Conservation (phyloP, 768 basidiomycete species). For the Termitomyces sp. region DNA sequence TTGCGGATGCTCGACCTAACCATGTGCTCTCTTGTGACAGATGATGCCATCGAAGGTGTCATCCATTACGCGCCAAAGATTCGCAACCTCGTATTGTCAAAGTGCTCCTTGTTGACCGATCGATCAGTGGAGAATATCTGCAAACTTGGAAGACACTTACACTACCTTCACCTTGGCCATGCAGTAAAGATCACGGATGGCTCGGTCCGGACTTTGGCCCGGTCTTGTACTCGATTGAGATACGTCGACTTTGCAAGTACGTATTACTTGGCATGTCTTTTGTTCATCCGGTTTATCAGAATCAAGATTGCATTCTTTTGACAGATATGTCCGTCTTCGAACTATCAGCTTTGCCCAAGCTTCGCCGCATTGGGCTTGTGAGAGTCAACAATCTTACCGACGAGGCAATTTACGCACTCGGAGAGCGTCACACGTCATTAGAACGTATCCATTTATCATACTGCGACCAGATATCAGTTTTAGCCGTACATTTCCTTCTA, state of each 20-base stretch:
- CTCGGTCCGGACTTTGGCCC: slow-evolving; percentile 78
- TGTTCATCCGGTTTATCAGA: slow-evolving; percentile 11
- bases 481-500: slow-evolving; percentile 87
- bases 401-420: slow-evolving; percentile 85
- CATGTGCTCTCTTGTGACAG: slow-evolving; percentile 75
- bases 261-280: slow-evolving; percentile 25
- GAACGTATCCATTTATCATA: slow-evolving; percentile 97
- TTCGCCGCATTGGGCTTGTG: slow-evolving; percentile 93
- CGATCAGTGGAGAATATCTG: slow-evolving; percentile 80
- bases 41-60: slow-evolving; percentile 81
- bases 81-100: slow-evolving; percentile 82
- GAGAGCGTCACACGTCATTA: slow-evolving; percentile 78
- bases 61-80: slow-evolving; percentile 79
- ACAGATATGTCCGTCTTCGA: slow-evolving; percentile 96
- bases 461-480: slow-evolving; percentile 91
- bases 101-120: slow-evolving; percentile 79
- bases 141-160: slow-evolving; percentile 84
- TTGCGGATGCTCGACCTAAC: slow-evolving; percentile 93
- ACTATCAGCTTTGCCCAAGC: slow-evolving; percentile 80
- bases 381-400: slow-evolving; percentile 92
- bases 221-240: slow-evolving; percentile 83
- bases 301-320: slow-evolving; percentile 73
- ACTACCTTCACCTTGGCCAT: slow-evolving; percentile 95
- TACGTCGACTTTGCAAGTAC: slow-evolving; percentile 96
- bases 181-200: slow-evolving; percentile 86